A percentile compares a stretch with the other conserved stretches of the same genome.
Conservation (phyloP, 345 rosid genomes). For the Firmiana major region DNA sequence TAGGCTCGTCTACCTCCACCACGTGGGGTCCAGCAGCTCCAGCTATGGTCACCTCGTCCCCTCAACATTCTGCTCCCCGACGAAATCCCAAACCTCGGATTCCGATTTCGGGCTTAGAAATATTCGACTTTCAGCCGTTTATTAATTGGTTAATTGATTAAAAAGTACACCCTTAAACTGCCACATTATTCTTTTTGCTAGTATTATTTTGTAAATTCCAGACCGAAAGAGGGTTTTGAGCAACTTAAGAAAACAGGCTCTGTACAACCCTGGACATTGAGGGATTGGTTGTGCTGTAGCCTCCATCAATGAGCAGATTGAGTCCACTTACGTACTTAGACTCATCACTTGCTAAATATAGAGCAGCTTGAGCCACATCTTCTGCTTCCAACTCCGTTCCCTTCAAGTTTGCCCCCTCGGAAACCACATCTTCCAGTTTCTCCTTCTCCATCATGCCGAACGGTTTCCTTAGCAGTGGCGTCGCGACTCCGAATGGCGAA, state of each 20-base stretch:
- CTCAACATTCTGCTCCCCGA: too few species aligned
- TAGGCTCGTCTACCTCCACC: too few species aligned
- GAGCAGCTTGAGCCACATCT: constrained; percentile 7
- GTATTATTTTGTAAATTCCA: too few species aligned
- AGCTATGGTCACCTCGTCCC: too few species aligned
- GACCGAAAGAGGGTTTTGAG: too few species aligned
- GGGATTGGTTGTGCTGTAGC: constrained; percentile 10
- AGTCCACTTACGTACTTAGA: constrained; percentile 23
- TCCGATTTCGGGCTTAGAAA: too few species aligned
- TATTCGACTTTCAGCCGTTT: too few species aligned
- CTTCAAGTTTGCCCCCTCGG: background rate
- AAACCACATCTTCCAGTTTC: background rate
- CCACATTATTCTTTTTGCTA: too few species aligned
- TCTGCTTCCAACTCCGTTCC: background rate
- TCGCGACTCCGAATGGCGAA: constrained; percentile 1
- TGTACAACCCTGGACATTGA: background rate
- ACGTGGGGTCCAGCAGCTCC: too few species aligned
- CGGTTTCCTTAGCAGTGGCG: background rate
- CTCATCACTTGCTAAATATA: constrained; percentile 16
- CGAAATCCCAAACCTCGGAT: too few species aligned
- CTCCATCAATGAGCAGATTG: constrained; percentile 19
- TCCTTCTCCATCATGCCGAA: background rate
- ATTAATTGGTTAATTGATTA: too few species aligned
- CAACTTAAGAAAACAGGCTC: background rate
- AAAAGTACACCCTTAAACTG: too few species aligned